Evolutionary conservation across 495 filamentous ascomycete genomes (phyloP).

Genomic region (Rhypophila decipiens): DNA sequence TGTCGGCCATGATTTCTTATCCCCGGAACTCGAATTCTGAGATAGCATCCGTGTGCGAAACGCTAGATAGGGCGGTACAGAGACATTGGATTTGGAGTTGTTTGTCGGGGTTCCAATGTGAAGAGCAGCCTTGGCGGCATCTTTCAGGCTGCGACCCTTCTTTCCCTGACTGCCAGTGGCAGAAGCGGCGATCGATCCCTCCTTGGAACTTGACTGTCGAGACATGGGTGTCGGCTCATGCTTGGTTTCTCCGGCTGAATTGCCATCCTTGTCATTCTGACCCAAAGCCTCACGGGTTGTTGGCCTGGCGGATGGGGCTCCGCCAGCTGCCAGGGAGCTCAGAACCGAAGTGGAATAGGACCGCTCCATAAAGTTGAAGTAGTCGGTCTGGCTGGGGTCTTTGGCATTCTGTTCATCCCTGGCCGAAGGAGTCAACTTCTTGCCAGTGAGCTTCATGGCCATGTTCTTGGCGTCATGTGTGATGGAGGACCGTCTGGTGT

Average conservation of each 20-base stretch:
- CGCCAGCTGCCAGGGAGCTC: not conserved
- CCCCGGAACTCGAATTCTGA: constrained; percentile 1
- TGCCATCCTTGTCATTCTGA: too few species aligned
- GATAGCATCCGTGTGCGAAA: constrained; percentile 14
- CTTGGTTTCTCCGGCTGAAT: not conserved
- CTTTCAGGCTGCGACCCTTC: constrained; percentile 20
- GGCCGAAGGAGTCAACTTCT: constrained; percentile 6
- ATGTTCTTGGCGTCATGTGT: constrained; percentile 21
- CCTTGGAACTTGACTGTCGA: constrained; percentile 11
- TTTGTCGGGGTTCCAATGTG: constrained; percentile 7
- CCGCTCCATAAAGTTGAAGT: constrained; percentile 18
- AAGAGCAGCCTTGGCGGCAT: constrained; percentile 19
- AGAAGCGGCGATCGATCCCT: constrained; percentile 12
- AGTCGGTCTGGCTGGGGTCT: constrained; percentile 12
- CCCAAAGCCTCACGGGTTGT: too few species aligned
- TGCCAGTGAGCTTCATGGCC: constrained; percentile 22
- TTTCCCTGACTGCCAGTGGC: constrained; percentile 9
- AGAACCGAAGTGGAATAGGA: constrained; percentile 5
- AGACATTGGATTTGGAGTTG: not conserved
- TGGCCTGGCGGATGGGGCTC: not conserved
- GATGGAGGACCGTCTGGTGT: constrained; percentile 19
- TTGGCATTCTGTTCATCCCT: constrained; percentile 2
- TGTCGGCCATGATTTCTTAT: too few species aligned
- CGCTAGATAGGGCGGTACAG: constrained; percentile 8
- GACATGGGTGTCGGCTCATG: constrained; percentile 14